A percentile compares a stretch with the other conserved stretches of the same genome.
Evolutionary conservation across 192 early-diverging fungal species (phyloP).

Genomic region (Pilaira anomala): DNA sequence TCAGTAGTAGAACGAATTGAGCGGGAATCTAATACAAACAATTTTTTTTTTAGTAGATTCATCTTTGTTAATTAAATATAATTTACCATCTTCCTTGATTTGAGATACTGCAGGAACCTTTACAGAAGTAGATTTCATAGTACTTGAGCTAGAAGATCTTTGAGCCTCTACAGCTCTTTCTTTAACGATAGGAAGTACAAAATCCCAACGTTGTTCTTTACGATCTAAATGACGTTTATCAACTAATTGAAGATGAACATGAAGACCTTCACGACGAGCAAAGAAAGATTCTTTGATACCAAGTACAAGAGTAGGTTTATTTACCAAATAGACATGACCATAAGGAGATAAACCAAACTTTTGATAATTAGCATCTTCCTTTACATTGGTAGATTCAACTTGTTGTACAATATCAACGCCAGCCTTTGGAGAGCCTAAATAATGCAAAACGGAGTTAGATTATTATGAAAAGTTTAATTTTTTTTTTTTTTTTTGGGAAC

Average conservation of each 20-base stretch:
- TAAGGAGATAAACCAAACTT: conserved; percentile 15
- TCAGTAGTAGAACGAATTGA: conserved; percentile 13
- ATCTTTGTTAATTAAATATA: not conserved
- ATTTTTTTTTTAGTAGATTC: not conserved
- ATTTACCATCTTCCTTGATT: conserved; percentile 24
- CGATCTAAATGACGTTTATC: conserved; percentile 25
- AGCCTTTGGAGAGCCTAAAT: conserved; percentile 23
- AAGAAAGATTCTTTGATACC: conserved; percentile 36
- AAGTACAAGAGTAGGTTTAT: conserved; percentile 19
- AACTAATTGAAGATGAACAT: conserved; percentile 30
- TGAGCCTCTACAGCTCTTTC: not conserved
- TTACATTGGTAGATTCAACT: conserved; percentile 8
- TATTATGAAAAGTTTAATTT: not conserved
- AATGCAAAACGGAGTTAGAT: conserved; percentile 8
- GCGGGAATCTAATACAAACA: conserved; percentile 20
- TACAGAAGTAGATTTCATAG: not conserved
- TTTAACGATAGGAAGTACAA: conserved; percentile 20
- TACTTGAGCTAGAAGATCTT: not conserved
- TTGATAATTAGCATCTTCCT: conserved; percentile 17
- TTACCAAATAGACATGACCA: conserved; percentile 23
- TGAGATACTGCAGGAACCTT: conserved; percentile 7
- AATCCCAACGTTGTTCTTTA: conserved; percentile 36
- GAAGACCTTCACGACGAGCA: conserved; percentile 34
- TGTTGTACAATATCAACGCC: conserved; percentile 32
- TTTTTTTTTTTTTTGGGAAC: conserved; percentile 9